A percentile compares a stretch with the other conserved stretches of the same genome.
These are phyloP conservation scores for Diaporthe eres DNA, from an alignment of 2,329 filamentous ascomycete genomes.

Conservation along the genomic window DNA sequence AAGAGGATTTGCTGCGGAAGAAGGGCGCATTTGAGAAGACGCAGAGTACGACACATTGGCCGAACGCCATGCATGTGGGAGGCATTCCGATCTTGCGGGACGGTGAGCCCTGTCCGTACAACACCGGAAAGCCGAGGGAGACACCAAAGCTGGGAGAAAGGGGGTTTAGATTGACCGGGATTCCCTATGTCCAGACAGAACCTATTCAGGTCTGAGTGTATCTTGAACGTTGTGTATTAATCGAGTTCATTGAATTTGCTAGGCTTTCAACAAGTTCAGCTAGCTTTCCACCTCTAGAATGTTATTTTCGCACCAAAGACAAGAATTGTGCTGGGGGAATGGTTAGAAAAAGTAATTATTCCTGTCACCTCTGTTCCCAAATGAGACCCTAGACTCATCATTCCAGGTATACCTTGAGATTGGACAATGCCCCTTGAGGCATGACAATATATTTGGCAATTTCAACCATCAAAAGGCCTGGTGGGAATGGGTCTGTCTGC, in stretches of 20 bases:
- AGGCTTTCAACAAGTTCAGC: neutral
- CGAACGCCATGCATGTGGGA: constrained; percentile 15
- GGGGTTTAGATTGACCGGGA: neutral
- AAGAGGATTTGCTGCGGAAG: constrained; percentile 52
- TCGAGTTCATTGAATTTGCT: neutral
- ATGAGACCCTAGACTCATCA: too few relatives aligned
- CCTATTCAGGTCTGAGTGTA: neutral
- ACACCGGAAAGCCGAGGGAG: constrained; percentile 8
- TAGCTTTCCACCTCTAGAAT: neutral
- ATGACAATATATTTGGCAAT: too few relatives aligned
- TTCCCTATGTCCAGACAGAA: neutral
- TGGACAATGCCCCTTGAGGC: too few relatives aligned
- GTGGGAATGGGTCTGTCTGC: too few relatives aligned
- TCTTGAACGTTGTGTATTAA: neutral
- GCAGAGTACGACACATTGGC: constrained; percentile 17
- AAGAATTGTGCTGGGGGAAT: rapidly evolving
- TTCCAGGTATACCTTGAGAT: too few relatives aligned
- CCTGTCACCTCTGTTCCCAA: too few relatives aligned
- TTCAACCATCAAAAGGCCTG: too few relatives aligned
- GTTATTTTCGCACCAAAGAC: rapidly evolving
- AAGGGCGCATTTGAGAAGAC: constrained; percentile 50
- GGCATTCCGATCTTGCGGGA: neutral
- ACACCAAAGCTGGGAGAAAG: neutral
- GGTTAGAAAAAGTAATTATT: neutral
- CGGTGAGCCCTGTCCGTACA: neutral